phyloP scores from a whole-genome alignment of 768 basidiomycete species.

The Lactifluus piperatus region DNA sequence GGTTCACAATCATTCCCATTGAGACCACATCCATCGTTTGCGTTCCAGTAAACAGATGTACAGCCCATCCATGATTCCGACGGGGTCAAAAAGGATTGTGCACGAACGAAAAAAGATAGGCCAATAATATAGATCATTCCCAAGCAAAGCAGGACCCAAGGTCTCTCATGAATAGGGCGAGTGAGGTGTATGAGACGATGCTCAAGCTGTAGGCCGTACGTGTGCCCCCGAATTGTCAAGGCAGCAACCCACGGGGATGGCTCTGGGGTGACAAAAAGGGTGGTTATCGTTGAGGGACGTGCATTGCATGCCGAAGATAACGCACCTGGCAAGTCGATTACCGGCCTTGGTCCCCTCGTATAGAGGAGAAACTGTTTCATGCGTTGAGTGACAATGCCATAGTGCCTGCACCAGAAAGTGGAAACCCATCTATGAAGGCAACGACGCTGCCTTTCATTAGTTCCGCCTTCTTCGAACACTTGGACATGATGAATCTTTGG shows the following conservation, averaged over 20 bases:
- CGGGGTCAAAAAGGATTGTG: conserved; percentile 65
- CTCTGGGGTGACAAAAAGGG: conserved; percentile 28
- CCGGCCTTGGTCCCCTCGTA: conserved; percentile 53
- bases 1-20: conserved; percentile 59
- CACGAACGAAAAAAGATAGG: conserved; percentile 62
- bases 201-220: conserved; percentile 36
- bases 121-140: conserved; percentile 57
- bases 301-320: background rate
- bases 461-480: background rate
- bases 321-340: conserved; percentile 41
- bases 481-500: background rate
- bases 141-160: conserved; percentile 48
- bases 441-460: background rate
- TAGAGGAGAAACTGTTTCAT: conserved; percentile 26
- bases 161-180: conserved; percentile 36
- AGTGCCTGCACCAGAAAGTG: background rate
- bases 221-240: conserved; percentile 25
- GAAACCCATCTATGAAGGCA: no score
- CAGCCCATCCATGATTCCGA: conserved; percentile 55
- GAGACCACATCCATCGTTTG: conserved; percentile 65
- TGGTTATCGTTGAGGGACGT: background rate
- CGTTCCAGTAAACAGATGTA: conserved; percentile 61
- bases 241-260: conserved; percentile 47
- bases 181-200: conserved; percentile 43
- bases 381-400: conserved; percentile 15